Evolutionary conservation across 371 early-diverging fungal genomes (phyloP), one percentile per base, ranked within the genome.

Genomic region (Basidiobolus meristosporus): DNA sequence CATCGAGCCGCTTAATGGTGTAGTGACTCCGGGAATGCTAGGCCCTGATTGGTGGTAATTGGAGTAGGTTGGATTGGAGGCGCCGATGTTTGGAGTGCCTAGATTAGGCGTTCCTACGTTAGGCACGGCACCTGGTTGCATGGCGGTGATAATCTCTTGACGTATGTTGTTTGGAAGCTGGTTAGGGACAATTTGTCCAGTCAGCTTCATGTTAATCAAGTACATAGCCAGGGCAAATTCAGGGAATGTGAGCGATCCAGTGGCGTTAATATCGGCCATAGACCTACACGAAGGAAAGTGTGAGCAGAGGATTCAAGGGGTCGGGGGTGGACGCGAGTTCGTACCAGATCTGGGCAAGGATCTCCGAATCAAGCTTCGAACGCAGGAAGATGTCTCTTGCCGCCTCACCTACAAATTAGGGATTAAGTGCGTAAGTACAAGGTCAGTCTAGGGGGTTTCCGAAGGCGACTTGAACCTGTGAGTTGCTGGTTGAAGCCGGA

Each of bases 151-250:
- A 14, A 64, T 55, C 41, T 64, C 65, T 31, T 52, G 38, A 17
- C 44, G 39, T 26, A 68, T 50, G 28, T 39, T 36, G 7, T 54
- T 57, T 10, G 65, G 61, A 38, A 65, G 32, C 18, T 49, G 36
- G 18, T 30, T 23, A 19, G 69, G 69, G 26, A 68, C 49, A 7
- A 52, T 55, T 10, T 51, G 48, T 9, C 65, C 65, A 12, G 59
- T 49, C 52, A 68, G 54, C 37, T 62, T 60, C 48, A 60, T 51
- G 2, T 65, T 62, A 2, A 65, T 68, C 15, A 68, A 43, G 44
- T 65, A 68, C 69, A 68, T 68, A 15, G 69, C 63, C 15, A 63
- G 39, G n/a, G 69, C 65, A 52, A 68, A 68, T 51, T 68, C 69
- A 0, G 69, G 69, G 40, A 68, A 65, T 19, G 61, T 62, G 12